Base-by-base conservation (phyloP, 768 basidiomycete genomes). In the Phaeotremella fagi region DNA sequence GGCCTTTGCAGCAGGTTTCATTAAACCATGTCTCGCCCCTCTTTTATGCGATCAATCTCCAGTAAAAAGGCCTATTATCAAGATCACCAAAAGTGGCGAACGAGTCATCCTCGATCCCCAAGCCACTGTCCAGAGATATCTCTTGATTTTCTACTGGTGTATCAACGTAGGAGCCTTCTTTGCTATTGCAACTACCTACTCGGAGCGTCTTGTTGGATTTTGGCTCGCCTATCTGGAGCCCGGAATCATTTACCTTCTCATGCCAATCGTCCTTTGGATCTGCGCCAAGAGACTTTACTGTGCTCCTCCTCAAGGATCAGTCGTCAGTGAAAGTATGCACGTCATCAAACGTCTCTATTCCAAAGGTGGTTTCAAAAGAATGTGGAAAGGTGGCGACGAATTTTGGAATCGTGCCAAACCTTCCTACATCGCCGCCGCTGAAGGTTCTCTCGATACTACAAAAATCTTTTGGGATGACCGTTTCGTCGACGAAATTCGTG, bases 11-110 rank as follows among this genome's bases (percentile, higher is more conserved):
- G 64, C 67, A 12, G 72, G 72, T 15, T 68, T 72, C 60, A 73
- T 74, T 66, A 75, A 75, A 55, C 72, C 74, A 4, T 65, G 52
- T 11, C 55, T 75, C 5, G 70, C 52, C 16, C 72, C 74, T 2
- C 45, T 75, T 11, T 58, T 75, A n/a, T 70, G 66, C 53, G 74
- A 75, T 42, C 74, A 75, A 48, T 64, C 61, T 6, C 72, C 74
- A 0, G 68, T 73, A 20, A 62, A 65, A 43, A 29, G 46, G 25
- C 63, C 60, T 3, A 52, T 53, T 11, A 52, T 74, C 45, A 55
- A 45, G 24, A 59, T 48, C 14, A 45, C 60, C 48, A 64, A 66
- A 28, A 55, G 26, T n/a, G 72, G 72, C 45, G 67, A 70, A 29
- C 49, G 57, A 26, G 72, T 72, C 54, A 71, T 74, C 38, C 35